A percentile compares a stretch with the other conserved stretches of the same genome.
Conservation (phyloP, 2,329 filamentous ascomycete genomes). For the Aureobasidium namibiae region DNA sequence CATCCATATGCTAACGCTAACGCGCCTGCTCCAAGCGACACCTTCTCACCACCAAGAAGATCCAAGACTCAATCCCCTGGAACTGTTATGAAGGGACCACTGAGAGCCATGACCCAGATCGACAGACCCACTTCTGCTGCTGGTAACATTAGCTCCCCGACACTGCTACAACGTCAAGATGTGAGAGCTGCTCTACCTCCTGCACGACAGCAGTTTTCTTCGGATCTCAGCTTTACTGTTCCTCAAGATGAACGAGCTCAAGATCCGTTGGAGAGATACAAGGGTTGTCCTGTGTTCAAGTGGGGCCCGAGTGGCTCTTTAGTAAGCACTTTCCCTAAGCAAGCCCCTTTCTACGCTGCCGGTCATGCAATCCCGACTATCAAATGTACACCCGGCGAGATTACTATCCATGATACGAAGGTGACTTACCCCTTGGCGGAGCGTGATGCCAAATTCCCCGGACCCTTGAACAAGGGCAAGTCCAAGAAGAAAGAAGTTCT, state of each 20-base stretch:
- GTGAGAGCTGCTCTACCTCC: slow-evolving; percentile 26
- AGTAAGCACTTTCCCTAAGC: slow-evolving; percentile 78
- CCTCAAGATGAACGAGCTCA: slow-evolving; percentile 49
- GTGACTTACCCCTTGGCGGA: slow-evolving; percentile 65
- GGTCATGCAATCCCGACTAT: slow-evolving; percentile 67
- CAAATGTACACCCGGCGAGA: slow-evolving; percentile 71
- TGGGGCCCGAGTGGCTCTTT: slow-evolving; percentile 84
- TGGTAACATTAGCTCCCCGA: slow-evolving; percentile 25
- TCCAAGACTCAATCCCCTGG: slow-evolving; percentile 54
- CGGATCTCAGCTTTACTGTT: slow-evolving; percentile 46
- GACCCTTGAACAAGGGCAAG: slow-evolving; percentile 85
- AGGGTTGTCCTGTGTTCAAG: slow-evolving; percentile 73
- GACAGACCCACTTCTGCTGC: slow-evolving; percentile 47
- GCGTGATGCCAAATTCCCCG: slow-evolving; percentile 72
- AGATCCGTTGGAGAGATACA: slow-evolving; percentile 84
- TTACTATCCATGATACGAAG: slow-evolving; percentile 69
- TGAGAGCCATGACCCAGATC: slow-evolving; percentile 32
- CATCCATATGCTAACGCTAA: neutral
- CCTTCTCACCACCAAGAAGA: slow-evolving; percentile 34
- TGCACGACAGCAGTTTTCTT: slow-evolving; percentile 36
- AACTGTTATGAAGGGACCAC: slow-evolving; percentile 42
- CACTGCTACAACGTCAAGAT: slow-evolving; percentile 27
- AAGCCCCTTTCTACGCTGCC: slow-evolving; percentile 76
- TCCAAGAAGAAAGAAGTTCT: slow-evolving; percentile 92
- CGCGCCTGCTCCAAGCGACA: neutral